Evolutionary conservation across 345 rosid genomes (phyloP), one percentile per base, ranked within the genome.

Genomic region (Cardamine occulta): DNA sequence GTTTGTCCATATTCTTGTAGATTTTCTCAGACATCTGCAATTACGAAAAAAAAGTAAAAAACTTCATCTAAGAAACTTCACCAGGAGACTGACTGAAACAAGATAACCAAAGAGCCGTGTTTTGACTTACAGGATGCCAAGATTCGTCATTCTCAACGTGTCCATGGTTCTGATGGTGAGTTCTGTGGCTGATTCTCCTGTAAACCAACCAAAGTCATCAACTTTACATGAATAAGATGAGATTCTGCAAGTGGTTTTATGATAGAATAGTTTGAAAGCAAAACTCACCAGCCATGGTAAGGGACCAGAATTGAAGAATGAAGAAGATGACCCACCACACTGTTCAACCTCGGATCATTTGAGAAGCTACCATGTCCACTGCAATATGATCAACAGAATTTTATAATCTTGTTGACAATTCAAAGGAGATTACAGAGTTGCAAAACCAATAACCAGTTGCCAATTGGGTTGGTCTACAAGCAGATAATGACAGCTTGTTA

Each of bases 321-420:
- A 59, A 93, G 84, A 66, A 91, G 79, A 82, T 93, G 98, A 39
- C 98, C 98, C 11, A 82, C 85, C 18, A 93, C 88, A 70, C 88
- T 88, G 57, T 93, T 93, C 72, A 91, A 79, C 60, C 81, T 86
- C 45, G 83, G 81, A 80, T 83, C 84, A 64, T 80, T 87, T 32
- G 98, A 91, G 82, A 93, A 93, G 80, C 98, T 93, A 15, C 98
- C 97, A 67, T 93, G 98, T 37, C 98, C 98, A 76, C 98, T 93
- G 85, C 70, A 76, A 17, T 58, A 2, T 8, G 6, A 71, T 47
- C 37, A 37, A 70, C 66, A 70, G 1, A 52, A 23, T 0, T 12
- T 45, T 10, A 18, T 2, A 37, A 61, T 2, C 34, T 49, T 2
- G 23, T 32, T 68, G 2, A 75, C 56, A 40, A 60, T 19, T 60